Base-by-base conservation (phyloP, 2,329 filamentous ascomycete genomes). In the Zopfia rhizophila region DNA sequence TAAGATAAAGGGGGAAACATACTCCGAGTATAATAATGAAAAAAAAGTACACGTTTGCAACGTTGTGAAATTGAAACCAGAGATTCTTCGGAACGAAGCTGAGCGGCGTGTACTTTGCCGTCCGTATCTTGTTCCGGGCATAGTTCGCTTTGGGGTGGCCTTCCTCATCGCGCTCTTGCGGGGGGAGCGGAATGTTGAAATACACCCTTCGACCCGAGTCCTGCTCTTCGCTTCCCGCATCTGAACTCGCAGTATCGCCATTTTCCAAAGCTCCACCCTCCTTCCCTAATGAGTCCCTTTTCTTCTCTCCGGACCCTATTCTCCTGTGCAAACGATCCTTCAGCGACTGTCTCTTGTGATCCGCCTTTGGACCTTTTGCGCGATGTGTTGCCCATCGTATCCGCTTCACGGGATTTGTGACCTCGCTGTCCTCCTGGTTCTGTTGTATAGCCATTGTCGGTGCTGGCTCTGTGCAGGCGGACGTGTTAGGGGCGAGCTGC, bases 31-130 rank as follows among this genome's bases (percentile, higher is more conserved):
- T 96, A 69, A 97, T 92, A 63, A 93, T 83, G 75, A 97, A 97
- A 60, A 97, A 80, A 82, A 99, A 99, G 76, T 97, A 99, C 41
- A 97, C 88, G 72, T 99, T 99, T 67, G 94, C 94, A 64, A 99
- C 88, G 68, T 97, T 97, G 75, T 99, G 93, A 69, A 99, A 97
- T 73, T 99, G 95, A 56, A 96, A 90, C 85, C 88, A 99, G 66
- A 99, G 69, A 74, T 99, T 97, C 78, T 97, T 97, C 11, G 94
- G 94, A 19, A 99, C 73, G 74, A 99, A 99, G 49, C 90, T 96
- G 54, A 99, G 74, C 7, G 95, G 88, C 6, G 94, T 99, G 73
- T 99, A 99, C 75, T 97, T 99, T 48, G 94, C 90, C 3, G 94
- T 99, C 60, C 95, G 84, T 70, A 99, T 96, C 80, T 99, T 99